Evolutionary conservation across 192 early-diverging fungal genomes (phyloP), one percentile per base, ranked within the genome.

Genomic region (Diversispora eburnea): DNA sequence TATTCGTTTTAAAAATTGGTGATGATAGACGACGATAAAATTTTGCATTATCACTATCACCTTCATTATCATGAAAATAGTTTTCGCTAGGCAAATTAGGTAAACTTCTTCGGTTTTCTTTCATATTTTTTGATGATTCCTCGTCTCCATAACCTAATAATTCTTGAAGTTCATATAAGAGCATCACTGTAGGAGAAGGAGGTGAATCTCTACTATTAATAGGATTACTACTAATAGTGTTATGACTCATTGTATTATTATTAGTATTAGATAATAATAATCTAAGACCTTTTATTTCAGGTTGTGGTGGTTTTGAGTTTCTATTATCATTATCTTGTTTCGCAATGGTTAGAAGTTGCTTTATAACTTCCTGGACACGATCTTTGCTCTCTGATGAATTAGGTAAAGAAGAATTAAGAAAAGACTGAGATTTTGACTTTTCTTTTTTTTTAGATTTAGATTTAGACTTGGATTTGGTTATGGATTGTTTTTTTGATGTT

Each of bases 131-230:
- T 20, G 67, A 70, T 17, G 51, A 56, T 33, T 70, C 51, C 8
- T n/a, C 57, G n/a, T 73, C 20, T 10, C 45, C 42, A 17, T 46
- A 33, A 2, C 67, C 67, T 48, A 73, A 61, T 48, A 61, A 62
- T 17, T 73, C 59, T 49, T 73, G 56, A 49, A 73, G 60, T 39
- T 73, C 71, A 41, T 73, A 48, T 62, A 73, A 73, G 25, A 73
- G 60, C 5, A 20, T 33, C 17, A 73, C 62, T 9, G 58, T 51
- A 39, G 71, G 59, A n/a, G 71, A 73, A 25, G 57, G 15, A 39
- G 58, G 42, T 62, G 45, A 13, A 70, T 70, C 48, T 1, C 22
- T 25, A 55, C n/a, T 41, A 20, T 43, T 39, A 33, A 41, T 70
- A 56, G 39, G 39, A 70, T 6, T 43, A 51, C 3, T 25, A 47